Base-by-base conservation (phyloP, 371 early-diverging fungal species). In the Apophysomyces trapeziformis region DNA sequence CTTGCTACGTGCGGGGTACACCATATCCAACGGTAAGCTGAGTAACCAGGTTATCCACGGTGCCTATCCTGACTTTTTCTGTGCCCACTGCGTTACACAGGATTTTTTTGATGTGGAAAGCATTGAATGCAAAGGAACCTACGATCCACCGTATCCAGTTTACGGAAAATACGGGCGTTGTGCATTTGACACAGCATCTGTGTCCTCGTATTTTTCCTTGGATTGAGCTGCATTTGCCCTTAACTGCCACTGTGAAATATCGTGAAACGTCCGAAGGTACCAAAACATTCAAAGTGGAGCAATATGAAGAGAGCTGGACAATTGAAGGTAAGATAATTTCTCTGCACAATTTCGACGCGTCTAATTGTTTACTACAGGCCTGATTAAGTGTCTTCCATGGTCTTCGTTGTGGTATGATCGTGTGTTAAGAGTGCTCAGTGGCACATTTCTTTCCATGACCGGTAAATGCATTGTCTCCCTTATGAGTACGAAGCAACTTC, bases 231-330 rank as follows among this genome's bases (percentile, higher is more conserved):
- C 38, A 66, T 26, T 21, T 72, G 16, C 73, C 73, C 45, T 58
- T 72, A 18, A 63, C 69, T 5, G 67, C 57, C 26, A 72, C 63
- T 18, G 58, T 72, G 32, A 18, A 60, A 44, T 72, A 66, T 37
- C 43, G 58, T 21, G 73, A 72, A 58, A 72, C 73, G 2, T 66
- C 66, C 60, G 12, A 54, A 18, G 69, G 69, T 26, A 72, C 69
- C 61, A 67, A 69, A n/a, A 21, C 63, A 9, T 60, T 65, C 43
- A 72, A 72, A 54, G 64, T 72, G 39, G 32, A 32, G 2, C 35
- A 37, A 7, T 69, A 72, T 14, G 41, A 66, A 47, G 73, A 72
- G 36, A 68, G 66, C 38, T 72, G 73, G 73, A 69, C 69, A 37
- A 36, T 72, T 57, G 69, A 72, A 66, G 73, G 73, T 72, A 59